These are phyloP conservation scores for Lecanicillium sp. DNA, from an alignment of 2,329 filamentous ascomycete genomes.

Conservation along the genomic window DNA sequence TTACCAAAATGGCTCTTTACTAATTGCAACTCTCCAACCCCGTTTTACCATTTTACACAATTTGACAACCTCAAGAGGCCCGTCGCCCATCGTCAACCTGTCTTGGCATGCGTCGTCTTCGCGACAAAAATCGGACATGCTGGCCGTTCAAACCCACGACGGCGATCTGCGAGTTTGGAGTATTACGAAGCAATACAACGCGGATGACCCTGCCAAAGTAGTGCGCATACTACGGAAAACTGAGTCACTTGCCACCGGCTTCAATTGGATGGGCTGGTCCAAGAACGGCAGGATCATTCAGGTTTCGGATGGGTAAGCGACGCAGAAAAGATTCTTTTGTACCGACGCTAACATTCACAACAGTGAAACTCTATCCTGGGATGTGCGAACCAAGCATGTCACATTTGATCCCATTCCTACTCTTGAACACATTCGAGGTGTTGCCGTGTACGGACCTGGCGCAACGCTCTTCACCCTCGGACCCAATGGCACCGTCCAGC, in stretches of 20 bases:
- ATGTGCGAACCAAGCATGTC: slow-evolving; percentile 96
- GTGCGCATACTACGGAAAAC: slow-evolving; percentile 78
- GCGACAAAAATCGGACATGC: slow-evolving; percentile 95
- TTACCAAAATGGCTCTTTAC: slow-evolving; percentile 88
- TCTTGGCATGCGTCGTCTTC: slow-evolving; percentile 96
- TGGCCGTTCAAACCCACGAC: slow-evolving; percentile 85
- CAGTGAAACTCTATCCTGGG: slow-evolving; percentile 89
- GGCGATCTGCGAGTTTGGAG: slow-evolving; percentile 96
- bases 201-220: slow-evolving; percentile 72
- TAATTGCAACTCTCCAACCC: slow-evolving; percentile 83
- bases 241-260: slow-evolving; percentile 63
- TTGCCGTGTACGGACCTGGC: slow-evolving; percentile 82
- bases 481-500: slow-evolving; percentile 80
- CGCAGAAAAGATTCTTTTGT: slow-evolving; percentile 8
- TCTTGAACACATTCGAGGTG: slow-evolving; percentile 67
- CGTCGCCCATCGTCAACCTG: slow-evolving; percentile 79
- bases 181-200: slow-evolving; percentile 69
- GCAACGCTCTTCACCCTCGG: slow-evolving; percentile 90
- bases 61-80: slow-evolving; percentile 71
- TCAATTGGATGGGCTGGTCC: slow-evolving; percentile 97
- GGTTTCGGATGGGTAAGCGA: slow-evolving; percentile 75
- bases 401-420: slow-evolving; percentile 85
- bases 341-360: slow-evolving; percentile 18
- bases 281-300: slow-evolving; percentile 96
- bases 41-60: slow-evolving; percentile 93